Evolutionary conservation across 1,139 yeast species (phyloP).

Genomic region (Suhomyces bolitotheri): DNA sequence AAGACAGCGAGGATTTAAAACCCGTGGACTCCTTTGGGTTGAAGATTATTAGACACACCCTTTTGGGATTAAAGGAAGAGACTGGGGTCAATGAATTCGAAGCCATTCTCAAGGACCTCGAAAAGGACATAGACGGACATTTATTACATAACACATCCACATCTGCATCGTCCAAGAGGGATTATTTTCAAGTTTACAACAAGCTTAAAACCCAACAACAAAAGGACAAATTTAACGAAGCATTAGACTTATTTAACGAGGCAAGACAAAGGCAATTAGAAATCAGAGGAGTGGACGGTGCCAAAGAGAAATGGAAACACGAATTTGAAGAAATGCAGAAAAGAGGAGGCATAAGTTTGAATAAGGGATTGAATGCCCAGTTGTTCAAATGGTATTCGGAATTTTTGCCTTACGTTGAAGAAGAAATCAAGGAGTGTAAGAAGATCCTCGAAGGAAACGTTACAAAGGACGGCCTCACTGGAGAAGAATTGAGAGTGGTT

Average conservation of each 20-base stretch:
- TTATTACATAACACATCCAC: conserved; percentile 25
- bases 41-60: conserved; percentile 76
- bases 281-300: conserved; percentile 78
- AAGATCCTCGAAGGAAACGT: conserved; percentile 26
- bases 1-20: conserved; percentile 56
- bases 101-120: conserved; percentile 38
- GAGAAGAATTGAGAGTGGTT: conserved; percentile 36
- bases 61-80: conserved; percentile 58
- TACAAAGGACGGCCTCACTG: conserved; percentile 19
- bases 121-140: conserved; percentile 20
- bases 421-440: conserved; percentile 57
- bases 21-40: conserved; percentile 81
- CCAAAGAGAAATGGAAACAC: conserved; percentile 84
- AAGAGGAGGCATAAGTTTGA: conserved; percentile 59
- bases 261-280: conserved; percentile 78
- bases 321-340: conserved; percentile 71
- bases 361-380: conserved; percentile 65
- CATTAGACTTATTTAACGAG: conserved; percentile 67
- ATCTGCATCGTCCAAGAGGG: conserved; percentile 33
- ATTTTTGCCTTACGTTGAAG: conserved; percentile 66
- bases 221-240: conserved; percentile 56
- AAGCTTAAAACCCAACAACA: conserved; percentile 53
- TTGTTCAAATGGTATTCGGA: conserved; percentile 78
- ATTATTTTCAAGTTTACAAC: conserved; percentile 67
- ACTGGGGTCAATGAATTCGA: conserved; percentile 27